These are phyloP conservation scores for Talaromyces sp. DNA, from an alignment of 2,329 filamentous ascomycete genomes.

Conservation along the genomic window DNA sequence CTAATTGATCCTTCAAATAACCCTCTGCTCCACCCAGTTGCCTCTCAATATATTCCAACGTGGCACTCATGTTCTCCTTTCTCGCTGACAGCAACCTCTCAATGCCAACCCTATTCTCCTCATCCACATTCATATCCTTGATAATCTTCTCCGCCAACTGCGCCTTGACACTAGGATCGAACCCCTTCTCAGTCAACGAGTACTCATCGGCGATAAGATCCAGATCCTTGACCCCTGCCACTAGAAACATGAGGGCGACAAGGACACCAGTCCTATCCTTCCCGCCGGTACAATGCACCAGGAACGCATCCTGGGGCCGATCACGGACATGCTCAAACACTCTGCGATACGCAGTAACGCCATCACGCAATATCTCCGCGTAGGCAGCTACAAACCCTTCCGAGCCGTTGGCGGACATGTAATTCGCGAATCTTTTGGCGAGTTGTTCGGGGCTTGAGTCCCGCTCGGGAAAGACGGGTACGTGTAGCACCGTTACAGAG, in stretches of 20 bases:
- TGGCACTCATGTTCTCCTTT: conserved; percentile 51
- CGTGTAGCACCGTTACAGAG: conserved; percentile 52
- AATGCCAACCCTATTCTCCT: conserved; percentile 43
- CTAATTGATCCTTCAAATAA: conserved; percentile 59
- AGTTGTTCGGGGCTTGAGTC: conserved; percentile 64
- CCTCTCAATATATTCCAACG: conserved; percentile 53
- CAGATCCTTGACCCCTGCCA: conserved; percentile 60
- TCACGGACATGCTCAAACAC: conserved; percentile 60
- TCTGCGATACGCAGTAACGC: conserved; percentile 52
- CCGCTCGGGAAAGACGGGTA: conserved; percentile 61
- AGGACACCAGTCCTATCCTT: conserved; percentile 74
- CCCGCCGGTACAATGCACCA: conserved; percentile 72
- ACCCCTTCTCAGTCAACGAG: conserved; percentile 30
- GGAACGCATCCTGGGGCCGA: conserved; percentile 46
- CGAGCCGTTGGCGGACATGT: conserved; percentile 56
- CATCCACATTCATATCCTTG: conserved; percentile 45
- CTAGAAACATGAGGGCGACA: conserved; percentile 60
- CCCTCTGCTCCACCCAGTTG: conserved; percentile 61
- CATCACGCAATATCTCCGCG: conserved; percentile 64
- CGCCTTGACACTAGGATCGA: conserved; percentile 47
- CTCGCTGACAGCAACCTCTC: conserved; percentile 44
- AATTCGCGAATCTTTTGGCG: conserved; percentile 58
- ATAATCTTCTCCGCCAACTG: conserved; percentile 44
- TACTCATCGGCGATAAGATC: conserved; percentile 62
- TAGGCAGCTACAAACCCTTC: conserved; percentile 64